A percentile compares a stretch with the other conserved stretches of the same genome.
These are phyloP conservation scores for Adansonia rubrostipa DNA, from an alignment of 441 rosid genomes.

Conservation along the genomic window DNA sequence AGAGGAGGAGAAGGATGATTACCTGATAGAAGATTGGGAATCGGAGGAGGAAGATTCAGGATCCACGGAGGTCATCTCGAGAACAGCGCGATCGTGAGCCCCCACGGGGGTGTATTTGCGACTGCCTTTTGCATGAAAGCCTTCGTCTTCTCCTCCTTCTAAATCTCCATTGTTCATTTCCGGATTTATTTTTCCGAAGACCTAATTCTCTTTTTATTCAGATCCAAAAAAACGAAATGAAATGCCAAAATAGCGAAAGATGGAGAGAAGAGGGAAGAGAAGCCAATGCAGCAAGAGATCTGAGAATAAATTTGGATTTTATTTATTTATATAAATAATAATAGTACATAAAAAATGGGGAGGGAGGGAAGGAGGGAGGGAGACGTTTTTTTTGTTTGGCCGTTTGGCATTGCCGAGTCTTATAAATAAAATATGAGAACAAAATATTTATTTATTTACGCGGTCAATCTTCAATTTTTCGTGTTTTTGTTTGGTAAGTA, in stretches of 20 bases:
- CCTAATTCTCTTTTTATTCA: neutral
- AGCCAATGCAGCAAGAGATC: constrained; percentile 19
- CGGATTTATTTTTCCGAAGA: neutral
- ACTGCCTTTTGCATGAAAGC: constrained; percentile 50
- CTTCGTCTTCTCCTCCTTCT: constrained; percentile 74
- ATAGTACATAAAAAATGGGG: neutral
- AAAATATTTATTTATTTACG: no score
- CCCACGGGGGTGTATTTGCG: constrained; percentile 88
- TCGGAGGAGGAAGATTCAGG: constrained; percentile 69
- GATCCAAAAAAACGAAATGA: constrained; percentile 17
- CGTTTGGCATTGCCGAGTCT: no score
- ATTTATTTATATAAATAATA: neutral
- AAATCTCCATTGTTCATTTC: constrained; percentile 71
- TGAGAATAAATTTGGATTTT: neutral
- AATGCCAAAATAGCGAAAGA: neutral
- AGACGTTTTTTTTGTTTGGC: neutral
- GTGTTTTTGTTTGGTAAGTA: no score
- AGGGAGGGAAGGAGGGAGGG: neutral
- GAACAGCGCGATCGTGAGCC: constrained; percentile 89
- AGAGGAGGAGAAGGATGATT: constrained; percentile 18
- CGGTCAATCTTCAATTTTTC: no score
- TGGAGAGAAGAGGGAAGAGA: neutral
- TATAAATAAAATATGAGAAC: no score
- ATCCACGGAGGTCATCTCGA: constrained; percentile 88
- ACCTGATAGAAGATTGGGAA: constrained; percentile 42